These are phyloP conservation scores for Remersonia thermophila DNA, from an alignment of 2,329 filamentous ascomycete genomes.

Conservation along the genomic window DNA sequence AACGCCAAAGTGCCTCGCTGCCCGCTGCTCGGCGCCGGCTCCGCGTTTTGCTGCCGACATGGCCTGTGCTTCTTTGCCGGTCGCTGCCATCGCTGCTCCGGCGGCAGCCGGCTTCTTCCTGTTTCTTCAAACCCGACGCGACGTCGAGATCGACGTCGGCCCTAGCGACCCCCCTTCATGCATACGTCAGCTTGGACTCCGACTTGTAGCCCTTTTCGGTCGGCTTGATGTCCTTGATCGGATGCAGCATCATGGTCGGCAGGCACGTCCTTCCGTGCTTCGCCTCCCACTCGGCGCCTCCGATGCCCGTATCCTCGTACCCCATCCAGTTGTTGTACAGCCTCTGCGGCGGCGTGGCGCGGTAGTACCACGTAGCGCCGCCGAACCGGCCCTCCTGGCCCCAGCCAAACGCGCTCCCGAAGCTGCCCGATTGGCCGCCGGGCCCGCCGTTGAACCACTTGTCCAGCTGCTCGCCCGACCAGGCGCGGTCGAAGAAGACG, in stretches of 20 bases:
- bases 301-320: conserved; percentile 41
- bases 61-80: too few relatives aligned
- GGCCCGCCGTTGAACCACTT: conserved; percentile 50
- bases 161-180: conserved; percentile 5
- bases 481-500: conserved; percentile 66
- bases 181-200: conserved; percentile 29
- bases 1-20: too few relatives aligned
- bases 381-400: conserved; percentile 44
- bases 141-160: too few relatives aligned
- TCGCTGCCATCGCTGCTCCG: too few relatives aligned
- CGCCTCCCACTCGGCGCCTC: conserved; percentile 44
- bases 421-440: conserved; percentile 40
- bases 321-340: conserved; percentile 54
- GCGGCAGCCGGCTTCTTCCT: too few relatives aligned
- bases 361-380: conserved; percentile 50
- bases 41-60: too few relatives aligned
- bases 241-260: conserved; percentile 46
- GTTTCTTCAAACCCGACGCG: too few relatives aligned
- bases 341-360: conserved; percentile 42
- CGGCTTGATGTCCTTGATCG: conserved; percentile 44
- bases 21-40: too few relatives aligned
- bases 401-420: conserved; percentile 47
- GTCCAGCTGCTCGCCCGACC: conserved; percentile 42
- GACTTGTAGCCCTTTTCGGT: conserved; percentile 33
- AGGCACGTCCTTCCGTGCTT: conserved; percentile 44